Percentiles rank a stretch among this genome's conserved stretches.
phyloP scores from a whole-genome alignment of 768 basidiomycete species.

The Trametes meyenii region DNA sequence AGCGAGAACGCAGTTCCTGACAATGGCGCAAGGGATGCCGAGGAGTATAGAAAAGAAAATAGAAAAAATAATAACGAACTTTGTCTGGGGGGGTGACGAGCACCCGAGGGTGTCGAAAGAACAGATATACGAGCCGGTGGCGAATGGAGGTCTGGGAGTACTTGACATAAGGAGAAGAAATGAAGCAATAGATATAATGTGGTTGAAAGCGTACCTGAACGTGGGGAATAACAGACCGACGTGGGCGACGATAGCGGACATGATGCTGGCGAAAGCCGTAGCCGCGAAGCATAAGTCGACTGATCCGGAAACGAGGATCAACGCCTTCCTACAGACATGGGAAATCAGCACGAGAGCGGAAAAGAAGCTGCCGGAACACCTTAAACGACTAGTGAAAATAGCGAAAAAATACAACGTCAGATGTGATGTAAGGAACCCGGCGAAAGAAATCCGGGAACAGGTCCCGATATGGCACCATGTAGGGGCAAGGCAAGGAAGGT shows the following conservation, averaged over 20 bases:
- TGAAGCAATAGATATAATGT: slow-evolving; percentile 2
- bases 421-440: background rate
- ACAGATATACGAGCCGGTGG: background rate
- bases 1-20: background rate
- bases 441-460: background rate
- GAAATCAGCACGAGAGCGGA: background rate
- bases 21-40: slow-evolving; percentile 30
- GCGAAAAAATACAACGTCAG: background rate
- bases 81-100: slow-evolving; percentile 1
- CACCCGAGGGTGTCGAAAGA: background rate
- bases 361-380: background rate
- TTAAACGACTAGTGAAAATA: background rate
- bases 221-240: background rate
- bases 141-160: slow-evolving; percentile 2
- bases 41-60: background rate
- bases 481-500: background rate
- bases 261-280: background rate
- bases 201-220: slow-evolving; percentile 16
- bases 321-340: background rate
- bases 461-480: background rate
- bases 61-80: background rate
- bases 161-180: background rate
- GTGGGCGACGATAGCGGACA: slow-evolving; percentile 19
- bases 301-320: background rate
- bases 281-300: background rate